Base-by-base conservation (phyloP, 129 eudicot genomes). In the Escallonia herrerae region DNA sequence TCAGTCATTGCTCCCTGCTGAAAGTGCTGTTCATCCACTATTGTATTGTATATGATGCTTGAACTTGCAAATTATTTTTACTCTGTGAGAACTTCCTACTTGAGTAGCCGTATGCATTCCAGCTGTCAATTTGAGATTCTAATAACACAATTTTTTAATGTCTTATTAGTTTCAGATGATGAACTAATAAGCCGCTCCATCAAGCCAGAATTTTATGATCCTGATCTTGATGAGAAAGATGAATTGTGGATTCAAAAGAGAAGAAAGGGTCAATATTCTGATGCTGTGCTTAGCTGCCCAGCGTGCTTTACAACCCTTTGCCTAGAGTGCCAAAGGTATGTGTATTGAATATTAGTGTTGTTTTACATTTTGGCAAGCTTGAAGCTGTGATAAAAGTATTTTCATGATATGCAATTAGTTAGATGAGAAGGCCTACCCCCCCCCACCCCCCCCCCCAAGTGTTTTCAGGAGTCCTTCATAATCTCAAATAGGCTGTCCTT, bases 211-310 rank as follows among this genome's bases (percentile, higher is more conserved):
- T 88, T 91, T 56, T 91, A 91, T 64, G 98, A 88, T 71, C 86
- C 98, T 1, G 73, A 83, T 48, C 82, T 91, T 56, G 98, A 91
- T 7, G 91, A 83, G 14, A 88, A 81, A 67, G 89, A 91, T 71
- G 89, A 88, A 71, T 22, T 69, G 43, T 91, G 98, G 98, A 86
- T 84, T 56, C 83, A 86, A 49, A 87, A 83, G 81, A 84, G 78
- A 80, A 77, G 87, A 63, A 75, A 79, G 66, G 95, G 98, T 51
- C 82, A 71, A 56, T 75, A 70, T 67, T 88, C 96, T 37, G 98
- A 91, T 79, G 96, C 96, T 15, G 91, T 88, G 57, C 98, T 91
- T 68, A 85, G 95, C 77, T 88, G 98, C 79, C 98, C 98, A 33
- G 98, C 96, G 72, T 91, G 98, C 67, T 91, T 91, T 54, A 91